phyloP scores from a whole-genome alignment of 352 stramenopile species.

The Globisporangium acanthophoron region DNA sequence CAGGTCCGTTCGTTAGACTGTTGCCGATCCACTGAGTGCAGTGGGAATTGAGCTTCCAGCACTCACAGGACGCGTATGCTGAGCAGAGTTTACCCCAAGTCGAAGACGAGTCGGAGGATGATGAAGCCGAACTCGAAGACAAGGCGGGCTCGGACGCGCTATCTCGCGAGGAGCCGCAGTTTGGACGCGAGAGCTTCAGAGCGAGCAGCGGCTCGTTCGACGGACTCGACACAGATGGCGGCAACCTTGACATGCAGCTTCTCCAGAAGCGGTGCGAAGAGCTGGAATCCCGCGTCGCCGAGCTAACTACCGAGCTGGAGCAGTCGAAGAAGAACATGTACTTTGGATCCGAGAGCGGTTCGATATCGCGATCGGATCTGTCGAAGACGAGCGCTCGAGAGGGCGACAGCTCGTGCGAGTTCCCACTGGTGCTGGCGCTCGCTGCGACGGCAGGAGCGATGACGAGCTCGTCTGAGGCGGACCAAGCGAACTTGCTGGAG shows the following conservation, averaged over 20 bases:
- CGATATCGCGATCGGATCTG: conserved; percentile 55
- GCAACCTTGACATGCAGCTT: conserved; percentile 34
- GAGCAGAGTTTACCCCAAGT: conserved; percentile 58
- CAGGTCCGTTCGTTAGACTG: conserved; percentile 20
- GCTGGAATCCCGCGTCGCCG: conserved; percentile 51
- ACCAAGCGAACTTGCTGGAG: conserved; percentile 56
- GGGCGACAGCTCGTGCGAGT: conserved; percentile 73
- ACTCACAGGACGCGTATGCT: background rate
- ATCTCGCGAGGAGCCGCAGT: conserved; percentile 11
- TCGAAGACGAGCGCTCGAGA: conserved; percentile 65
- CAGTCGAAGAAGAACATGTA: conserved; percentile 68
- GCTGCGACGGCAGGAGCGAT: conserved; percentile 67
- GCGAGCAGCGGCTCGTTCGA: conserved; percentile 21
- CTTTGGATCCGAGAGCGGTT: conserved; percentile 66
- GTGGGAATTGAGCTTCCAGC: background rate
- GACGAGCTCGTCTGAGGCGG: conserved; percentile 63
- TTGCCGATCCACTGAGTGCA: background rate
- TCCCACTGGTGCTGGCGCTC: conserved; percentile 73
- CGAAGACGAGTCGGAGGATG: conserved; percentile 30
- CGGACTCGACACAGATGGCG: conserved; percentile 12
- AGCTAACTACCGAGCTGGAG: conserved; percentile 66
- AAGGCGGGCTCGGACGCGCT: conserved; percentile 15
- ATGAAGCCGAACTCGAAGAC: conserved; percentile 23
- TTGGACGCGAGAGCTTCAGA: conserved; percentile 14
- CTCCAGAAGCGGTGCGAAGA: conserved; percentile 69